These are phyloP conservation scores for Cupressus sempervirens DNA, from an alignment of 75 land plant genomes.

Conservation along the genomic window DNA sequence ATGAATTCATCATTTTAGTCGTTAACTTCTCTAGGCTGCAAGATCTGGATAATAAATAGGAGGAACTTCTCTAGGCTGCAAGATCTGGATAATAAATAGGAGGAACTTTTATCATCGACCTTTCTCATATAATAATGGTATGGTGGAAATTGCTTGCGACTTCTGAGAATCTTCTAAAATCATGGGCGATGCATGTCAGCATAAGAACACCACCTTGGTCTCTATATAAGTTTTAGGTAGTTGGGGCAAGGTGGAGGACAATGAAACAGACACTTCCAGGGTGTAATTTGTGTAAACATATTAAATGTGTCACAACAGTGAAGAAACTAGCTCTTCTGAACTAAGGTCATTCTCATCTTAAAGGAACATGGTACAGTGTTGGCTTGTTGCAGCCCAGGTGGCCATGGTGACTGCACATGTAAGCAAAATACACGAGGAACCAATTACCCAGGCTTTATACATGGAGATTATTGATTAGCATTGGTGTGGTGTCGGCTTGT, in stretches of 20 bases:
- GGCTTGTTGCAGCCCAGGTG: conserved; percentile 39
- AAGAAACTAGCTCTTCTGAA: conserved; percentile 40
- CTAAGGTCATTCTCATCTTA: conserved; percentile 41
- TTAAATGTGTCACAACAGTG: too few species aligned
- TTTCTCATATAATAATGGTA: conserved; percentile 39
- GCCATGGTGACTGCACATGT: conserved; percentile 44
- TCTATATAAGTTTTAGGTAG: too few species aligned
- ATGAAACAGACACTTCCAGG: conserved; percentile 3
- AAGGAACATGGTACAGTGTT: conserved; percentile 41
- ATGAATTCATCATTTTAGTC: conserved; percentile 12
- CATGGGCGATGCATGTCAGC: too few species aligned
- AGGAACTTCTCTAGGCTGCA: too few species aligned
- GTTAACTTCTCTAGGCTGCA: conserved; percentile 45
- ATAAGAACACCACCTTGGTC: too few species aligned
- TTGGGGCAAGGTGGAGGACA: background rate
- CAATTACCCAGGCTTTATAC: conserved; percentile 43
- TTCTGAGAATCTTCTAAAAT: too few species aligned
- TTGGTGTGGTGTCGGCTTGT: too few species aligned
- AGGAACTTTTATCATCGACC: too few species aligned
- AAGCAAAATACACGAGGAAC: conserved; percentile 70
- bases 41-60: conserved; percentile 67
- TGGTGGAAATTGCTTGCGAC: conserved; percentile 26
- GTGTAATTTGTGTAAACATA: conserved; percentile 6
- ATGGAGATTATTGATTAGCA: conserved; percentile 46
- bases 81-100: too few species aligned